Evolutionary conservation across 257 asterid genomes (phyloP).

Genomic region (Jacaranda copaia): DNA sequence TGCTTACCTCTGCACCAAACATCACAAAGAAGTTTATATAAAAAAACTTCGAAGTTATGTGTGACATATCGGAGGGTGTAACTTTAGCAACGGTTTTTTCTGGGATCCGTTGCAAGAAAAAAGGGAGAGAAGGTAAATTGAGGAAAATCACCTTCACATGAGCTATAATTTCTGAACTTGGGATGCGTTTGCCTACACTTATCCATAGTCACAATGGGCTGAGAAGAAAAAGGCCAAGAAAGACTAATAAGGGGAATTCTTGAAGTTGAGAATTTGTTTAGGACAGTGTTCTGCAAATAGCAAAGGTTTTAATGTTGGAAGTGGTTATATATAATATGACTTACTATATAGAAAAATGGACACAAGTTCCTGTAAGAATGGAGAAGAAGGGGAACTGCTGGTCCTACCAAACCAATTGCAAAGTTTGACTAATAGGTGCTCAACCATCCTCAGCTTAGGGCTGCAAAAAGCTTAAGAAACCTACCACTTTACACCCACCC

Average conservation of each 20-base stretch:
- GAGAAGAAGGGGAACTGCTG: constrained; percentile 36
- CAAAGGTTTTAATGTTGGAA: constrained; percentile 5
- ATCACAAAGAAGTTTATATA: no score
- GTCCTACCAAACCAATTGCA: constrained; percentile 37
- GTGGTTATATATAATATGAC: neutral
- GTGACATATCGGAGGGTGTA: no score
- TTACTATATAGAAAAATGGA: neutral
- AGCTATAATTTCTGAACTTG: constrained; percentile 25
- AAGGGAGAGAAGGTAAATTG: no score
- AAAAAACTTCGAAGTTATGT: no score
- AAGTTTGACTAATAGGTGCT: constrained; percentile 38
- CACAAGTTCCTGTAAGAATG: neutral
- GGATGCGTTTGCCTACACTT: constrained; percentile 35
- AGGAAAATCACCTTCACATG: constrained; percentile 33
- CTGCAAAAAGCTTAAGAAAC: neutral
- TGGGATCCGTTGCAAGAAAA: no score
- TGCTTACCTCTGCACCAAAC: constrained; percentile 66
- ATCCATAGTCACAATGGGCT: constrained; percentile 36
- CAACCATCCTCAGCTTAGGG: neutral
- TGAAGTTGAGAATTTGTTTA: neutral
- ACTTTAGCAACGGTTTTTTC: no score
- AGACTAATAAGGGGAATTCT: neutral
- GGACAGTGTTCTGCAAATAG: neutral
- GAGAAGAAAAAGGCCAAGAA: neutral
- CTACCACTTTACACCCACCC: neutral